Evolutionary conservation across 176 grass and related monocot species (phyloP).

Genomic region (Hordeum vulgare): DNA sequence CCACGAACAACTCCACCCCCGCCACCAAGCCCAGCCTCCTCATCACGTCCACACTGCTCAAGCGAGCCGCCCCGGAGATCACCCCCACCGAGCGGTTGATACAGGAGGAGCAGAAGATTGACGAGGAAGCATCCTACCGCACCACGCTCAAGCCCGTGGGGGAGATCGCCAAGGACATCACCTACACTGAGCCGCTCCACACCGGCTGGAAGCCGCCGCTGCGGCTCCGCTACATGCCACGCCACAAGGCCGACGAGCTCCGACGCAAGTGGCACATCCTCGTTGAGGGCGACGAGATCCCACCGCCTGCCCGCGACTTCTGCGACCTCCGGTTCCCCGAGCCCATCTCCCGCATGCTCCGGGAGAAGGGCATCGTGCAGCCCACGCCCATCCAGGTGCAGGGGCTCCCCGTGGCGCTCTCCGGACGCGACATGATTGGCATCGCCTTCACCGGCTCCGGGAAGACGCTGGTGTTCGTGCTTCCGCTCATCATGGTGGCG

Average conservation of each 20-base stretch:
- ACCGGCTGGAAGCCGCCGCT: constrained; percentile 70
- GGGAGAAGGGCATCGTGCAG: constrained; percentile 65
- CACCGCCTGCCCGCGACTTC: constrained; percentile 64
- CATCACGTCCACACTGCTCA: constrained; percentile 48
- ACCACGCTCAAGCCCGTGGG: constrained; percentile 72
- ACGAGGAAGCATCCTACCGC: constrained; percentile 43
- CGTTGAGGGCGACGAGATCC: constrained; percentile 75
- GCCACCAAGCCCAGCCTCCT: constrained; percentile 45
- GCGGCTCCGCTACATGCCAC: constrained; percentile 46
- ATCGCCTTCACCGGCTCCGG: constrained; percentile 85
- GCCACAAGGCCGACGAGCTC: constrained; percentile 35
- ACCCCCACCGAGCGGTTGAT: constrained; percentile 44
- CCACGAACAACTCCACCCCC: not conserved
- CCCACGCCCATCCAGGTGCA: constrained; percentile 98
- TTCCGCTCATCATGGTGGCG: constrained; percentile 74
- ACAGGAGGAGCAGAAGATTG: constrained; percentile 59
- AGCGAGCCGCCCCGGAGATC: constrained; percentile 51
- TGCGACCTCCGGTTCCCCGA: constrained; percentile 71
- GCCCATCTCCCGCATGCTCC: constrained; percentile 56
- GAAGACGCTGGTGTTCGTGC: constrained; percentile 82
- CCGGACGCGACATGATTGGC: constrained; percentile 91
- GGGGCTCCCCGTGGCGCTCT: constrained; percentile 67
- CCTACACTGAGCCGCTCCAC: constrained; percentile 46
- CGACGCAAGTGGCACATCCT: constrained; percentile 81
- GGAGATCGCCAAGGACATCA: constrained; percentile 71